phyloP scores from a whole-genome alignment of 495 filamentous ascomycete genomes.

The Rusavskia elegans region DNA sequence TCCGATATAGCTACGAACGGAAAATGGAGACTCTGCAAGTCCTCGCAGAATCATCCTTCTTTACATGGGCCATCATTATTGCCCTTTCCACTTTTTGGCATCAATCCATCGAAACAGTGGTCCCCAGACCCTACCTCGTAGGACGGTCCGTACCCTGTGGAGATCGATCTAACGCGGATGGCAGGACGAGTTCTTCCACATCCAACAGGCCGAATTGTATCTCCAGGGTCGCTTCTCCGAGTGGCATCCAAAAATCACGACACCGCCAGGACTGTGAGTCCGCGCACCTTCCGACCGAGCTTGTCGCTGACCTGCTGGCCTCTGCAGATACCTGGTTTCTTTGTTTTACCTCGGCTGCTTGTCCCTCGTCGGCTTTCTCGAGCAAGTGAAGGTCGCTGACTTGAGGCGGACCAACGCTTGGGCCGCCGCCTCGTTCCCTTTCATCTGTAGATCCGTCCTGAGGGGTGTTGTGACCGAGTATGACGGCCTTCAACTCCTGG shows the following conservation, averaged over 20 bases:
- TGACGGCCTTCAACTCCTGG: neutral
- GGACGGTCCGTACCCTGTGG: neutral
- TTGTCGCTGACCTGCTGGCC: neutral
- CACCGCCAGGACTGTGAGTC: conserved; percentile 73
- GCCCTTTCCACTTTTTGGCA: neutral
- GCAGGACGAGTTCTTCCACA: conserved; percentile 90
- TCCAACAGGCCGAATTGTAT: conserved; percentile 80
- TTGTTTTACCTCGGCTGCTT: conserved; percentile 14
- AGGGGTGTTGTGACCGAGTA: neutral
- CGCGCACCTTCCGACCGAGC: neutral
- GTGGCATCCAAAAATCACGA: conserved; percentile 97
- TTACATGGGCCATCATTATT: neutral
- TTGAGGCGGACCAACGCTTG: neutral
- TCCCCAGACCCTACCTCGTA: conserved; percentile 1
- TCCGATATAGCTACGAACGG: neutral
- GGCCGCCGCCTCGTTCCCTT: neutral
- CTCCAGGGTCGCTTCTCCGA: conserved; percentile 54
- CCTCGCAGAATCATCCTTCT: neutral
- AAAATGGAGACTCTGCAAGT: neutral
- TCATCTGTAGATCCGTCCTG: neutral
- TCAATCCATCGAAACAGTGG: neutral
- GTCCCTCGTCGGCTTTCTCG: neutral
- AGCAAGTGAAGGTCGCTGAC: neutral
- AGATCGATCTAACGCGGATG: neutral
- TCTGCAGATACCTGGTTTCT: conserved; percentile 37